A percentile compares a stretch with the other conserved stretches of the same genome.
These are phyloP conservation scores for Cyclotella atomus DNA, from an alignment of 108 stramenopile species.

Conservation along the genomic window DNA sequence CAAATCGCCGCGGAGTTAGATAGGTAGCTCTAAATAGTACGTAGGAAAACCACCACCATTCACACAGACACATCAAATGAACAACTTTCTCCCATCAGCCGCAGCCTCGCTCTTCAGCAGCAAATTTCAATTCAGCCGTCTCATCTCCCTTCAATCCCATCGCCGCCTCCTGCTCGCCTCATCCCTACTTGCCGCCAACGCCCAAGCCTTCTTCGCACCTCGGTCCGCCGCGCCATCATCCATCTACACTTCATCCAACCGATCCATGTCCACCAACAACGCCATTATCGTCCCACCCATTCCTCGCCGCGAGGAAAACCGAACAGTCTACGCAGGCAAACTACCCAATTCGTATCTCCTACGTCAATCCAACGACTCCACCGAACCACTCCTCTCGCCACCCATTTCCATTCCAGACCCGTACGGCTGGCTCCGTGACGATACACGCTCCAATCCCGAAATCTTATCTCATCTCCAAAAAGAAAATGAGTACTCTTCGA, in stretches of 20 bases:
- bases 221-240: neutral
- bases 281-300: neutral
- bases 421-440: constrained; percentile 93
- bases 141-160: neutral
- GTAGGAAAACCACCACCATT: too few species aligned
- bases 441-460: constrained; percentile 66
- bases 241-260: neutral
- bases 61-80: too few species aligned
- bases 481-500: constrained; percentile 87
- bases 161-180: neutral
- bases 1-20: too few species aligned
- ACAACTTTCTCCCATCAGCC: too few species aligned
- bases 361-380: constrained; percentile 40
- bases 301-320: constrained; percentile 77
- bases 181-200: neutral
- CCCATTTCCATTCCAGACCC: constrained; percentile 74
- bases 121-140: too few species aligned
- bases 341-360: constrained; percentile 28
- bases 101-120: too few species aligned
- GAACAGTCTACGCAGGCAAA: constrained; percentile 61
- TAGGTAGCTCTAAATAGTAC: too few species aligned
- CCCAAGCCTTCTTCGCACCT: neutral
- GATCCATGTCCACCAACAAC: neutral
- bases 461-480: constrained; percentile 71
- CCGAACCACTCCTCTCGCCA: constrained; percentile 70